Conservation (phyloP, 441 rosid genomes). For the Adansonia madagascariensis region DNA sequence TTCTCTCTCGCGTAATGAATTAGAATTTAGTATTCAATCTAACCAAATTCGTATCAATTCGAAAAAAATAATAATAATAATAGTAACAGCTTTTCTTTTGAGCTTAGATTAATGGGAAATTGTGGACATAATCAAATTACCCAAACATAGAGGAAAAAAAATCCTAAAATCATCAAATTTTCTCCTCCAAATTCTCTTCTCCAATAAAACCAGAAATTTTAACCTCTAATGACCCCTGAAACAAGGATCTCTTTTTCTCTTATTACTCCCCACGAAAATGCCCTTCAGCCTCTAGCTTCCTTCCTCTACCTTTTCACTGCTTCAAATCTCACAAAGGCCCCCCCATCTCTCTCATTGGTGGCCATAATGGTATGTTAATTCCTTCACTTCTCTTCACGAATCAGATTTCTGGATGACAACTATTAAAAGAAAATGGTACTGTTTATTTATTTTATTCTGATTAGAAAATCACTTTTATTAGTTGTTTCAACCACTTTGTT, state of each 20-base stretch:
- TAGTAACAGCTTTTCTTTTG: neutral
- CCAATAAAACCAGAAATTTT: neutral
- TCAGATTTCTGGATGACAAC: neutral
- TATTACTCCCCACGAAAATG: constrained; percentile 25
- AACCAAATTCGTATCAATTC: neutral
- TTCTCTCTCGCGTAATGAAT: neutral
- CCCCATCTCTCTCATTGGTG: constrained; percentile 31
- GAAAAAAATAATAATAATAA: no score
- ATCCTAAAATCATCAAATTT: neutral
- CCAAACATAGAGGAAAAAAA: neutral
- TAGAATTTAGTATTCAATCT: neutral
- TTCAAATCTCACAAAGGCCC: constrained; percentile 18
- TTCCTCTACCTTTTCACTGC: neutral
- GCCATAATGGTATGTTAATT: constrained; percentile 43
- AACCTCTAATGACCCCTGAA: constrained; percentile 32
- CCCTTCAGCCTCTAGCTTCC: constrained; percentile 29
- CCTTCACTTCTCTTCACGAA: neutral
- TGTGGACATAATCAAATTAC: constrained; percentile 22
- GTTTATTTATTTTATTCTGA: neutral
- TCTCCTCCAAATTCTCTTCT: constrained; percentile 29
- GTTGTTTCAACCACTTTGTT: neutral
- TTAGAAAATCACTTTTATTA: neutral
- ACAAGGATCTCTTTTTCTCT: constrained; percentile 37
- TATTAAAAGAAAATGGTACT: neutral
- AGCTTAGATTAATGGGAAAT: neutral